phyloP scores from a whole-genome alignment of 129 eudicot species.

The Calendula officinalis region DNA sequence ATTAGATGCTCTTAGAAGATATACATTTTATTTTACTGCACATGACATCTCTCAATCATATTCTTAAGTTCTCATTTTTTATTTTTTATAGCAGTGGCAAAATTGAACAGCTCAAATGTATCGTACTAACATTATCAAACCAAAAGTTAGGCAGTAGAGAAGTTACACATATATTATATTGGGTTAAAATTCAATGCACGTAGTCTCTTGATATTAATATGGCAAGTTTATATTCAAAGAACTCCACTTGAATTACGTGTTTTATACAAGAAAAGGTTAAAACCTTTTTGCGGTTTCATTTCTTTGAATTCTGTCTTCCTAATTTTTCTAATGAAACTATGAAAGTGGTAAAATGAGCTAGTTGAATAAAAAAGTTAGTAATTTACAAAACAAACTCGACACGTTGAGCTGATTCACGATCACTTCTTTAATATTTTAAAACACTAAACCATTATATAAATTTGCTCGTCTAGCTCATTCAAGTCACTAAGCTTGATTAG shows the following conservation, averaged over 20 bases:
- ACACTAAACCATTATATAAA: too few relatives aligned
- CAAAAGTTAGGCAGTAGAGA: slow-evolving; percentile 11
- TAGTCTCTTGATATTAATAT: slow-evolving; percentile 7
- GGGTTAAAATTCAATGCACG: slow-evolving; percentile 17
- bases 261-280: slow-evolving; percentile 2
- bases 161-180: not conserved
- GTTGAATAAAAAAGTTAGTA: too few relatives aligned
- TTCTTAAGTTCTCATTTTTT: not conserved
- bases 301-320: not conserved
- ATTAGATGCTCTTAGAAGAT: too few relatives aligned
- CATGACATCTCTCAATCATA: too few relatives aligned
- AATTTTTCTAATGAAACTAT: not conserved
- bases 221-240: not conserved
- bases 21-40: too few relatives aligned
- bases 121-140: not conserved
- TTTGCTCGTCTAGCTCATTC: too few relatives aligned
- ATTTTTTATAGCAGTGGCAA: too few relatives aligned
- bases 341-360: too few relatives aligned
- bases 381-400: too few relatives aligned
- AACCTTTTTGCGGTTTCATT: slow-evolving; percentile 5
- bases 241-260: not conserved
- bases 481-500: too few relatives aligned
- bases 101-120: not conserved
- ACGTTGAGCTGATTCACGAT: too few relatives aligned
- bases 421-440: too few relatives aligned